A percentile compares a stretch with the other conserved stretches of the same genome.
Evolutionary conservation across 805 yeast species (phyloP).

Genomic region (Wickerhamomyces subpelliculosus): DNA sequence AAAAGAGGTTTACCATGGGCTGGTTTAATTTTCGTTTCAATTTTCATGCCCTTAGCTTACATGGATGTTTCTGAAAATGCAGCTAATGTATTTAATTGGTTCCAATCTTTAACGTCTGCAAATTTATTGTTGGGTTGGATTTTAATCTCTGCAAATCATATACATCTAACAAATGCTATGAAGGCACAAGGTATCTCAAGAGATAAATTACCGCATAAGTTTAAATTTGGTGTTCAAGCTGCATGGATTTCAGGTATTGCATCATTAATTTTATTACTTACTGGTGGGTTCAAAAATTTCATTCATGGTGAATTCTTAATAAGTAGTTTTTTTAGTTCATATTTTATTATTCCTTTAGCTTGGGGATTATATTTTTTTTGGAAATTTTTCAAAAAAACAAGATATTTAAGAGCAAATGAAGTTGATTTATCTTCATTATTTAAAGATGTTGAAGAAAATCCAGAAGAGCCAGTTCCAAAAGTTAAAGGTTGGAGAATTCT

Average conservation of each 20-base stretch:
- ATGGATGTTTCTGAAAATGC: slow-evolving; percentile 23
- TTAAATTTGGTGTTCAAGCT: slow-evolving; percentile 16
- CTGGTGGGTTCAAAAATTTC: slow-evolving; percentile 31
- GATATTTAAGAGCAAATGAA: slow-evolving; percentile 27
- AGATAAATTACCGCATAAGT: slow-evolving; percentile 13
- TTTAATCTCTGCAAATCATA: slow-evolving; percentile 26
- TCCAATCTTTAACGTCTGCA: slow-evolving; percentile 27
- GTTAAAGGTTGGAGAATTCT: slow-evolving; percentile 14
- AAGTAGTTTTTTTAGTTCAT: slow-evolving; percentile 10
- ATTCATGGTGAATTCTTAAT: slow-evolving; percentile 23
- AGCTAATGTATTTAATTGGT: slow-evolving; percentile 29
- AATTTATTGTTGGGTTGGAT: slow-evolving; percentile 27
- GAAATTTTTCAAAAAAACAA: slow-evolving; percentile 27
- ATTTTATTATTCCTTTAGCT: slow-evolving; percentile 23
- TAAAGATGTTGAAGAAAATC: slow-evolving; percentile 24
- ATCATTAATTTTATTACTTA: slow-evolving; percentile 23
- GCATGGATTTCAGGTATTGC: slow-evolving; percentile 27
- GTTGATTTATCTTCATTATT: slow-evolving; percentile 32
- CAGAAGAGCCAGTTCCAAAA: slow-evolving; percentile 19
- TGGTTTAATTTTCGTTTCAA: slow-evolving; percentile 20
- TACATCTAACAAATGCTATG: slow-evolving; percentile 27
- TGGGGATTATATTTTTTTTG: slow-evolving; percentile 25
- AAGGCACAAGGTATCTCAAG: slow-evolving; percentile 29
- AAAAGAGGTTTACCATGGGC: slow-evolving; percentile 28
- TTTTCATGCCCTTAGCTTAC: slow-evolving; percentile 32